Base-by-base conservation (phyloP, 352 stramenopile species). In the Phytophthora megakarya region DNA sequence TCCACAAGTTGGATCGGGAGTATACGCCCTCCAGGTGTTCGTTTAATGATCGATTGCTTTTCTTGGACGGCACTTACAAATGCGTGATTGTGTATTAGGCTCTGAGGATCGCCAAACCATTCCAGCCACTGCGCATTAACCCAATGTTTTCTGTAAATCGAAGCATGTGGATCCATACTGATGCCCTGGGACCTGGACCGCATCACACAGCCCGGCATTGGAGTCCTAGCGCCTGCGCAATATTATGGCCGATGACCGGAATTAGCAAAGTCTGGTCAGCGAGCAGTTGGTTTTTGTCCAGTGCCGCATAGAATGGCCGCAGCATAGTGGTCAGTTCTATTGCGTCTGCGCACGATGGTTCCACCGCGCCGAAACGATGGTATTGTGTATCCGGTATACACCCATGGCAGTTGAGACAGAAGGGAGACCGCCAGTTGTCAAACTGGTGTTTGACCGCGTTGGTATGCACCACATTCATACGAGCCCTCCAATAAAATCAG, bases 391-490 rank as follows among this genome's bases (percentile, higher is more conserved):
- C n/a, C 28, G 26, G 15, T 18, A 9, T 18, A 26, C 23, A 13
- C 1, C 38, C 10, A 15, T 10, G 6, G 18, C 45, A 52, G 9
- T 40, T 52, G 3, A 39, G 5, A 15, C 45, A 52, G 16, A 10
- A 26, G 5, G 45, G 3, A 15, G 45, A 42, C 45, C 45, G 40
- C 28, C 45, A 18, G 16, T 18, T 15, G n/a, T 52, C 26, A 26
- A 40, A 52, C 1, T 11, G n/a, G n/a, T 52, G 26, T n/a, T 52
- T 52, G 9, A 42, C 45, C n/a, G 25, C 45, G n/a, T 52, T 42
- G 16, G 45, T 46, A 15, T 46, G n/a, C 1, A 46, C 18, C 16
- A 51, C 25, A 16, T 18, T 22, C 44, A 51, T 51, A 9, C 26
- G 12, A 5, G 26, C 44, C 19, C 44, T 12, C 44, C 44, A 51